Conservation (phyloP, 768 basidiomycete genomes). For the Leccinum sublutescens region DNA sequence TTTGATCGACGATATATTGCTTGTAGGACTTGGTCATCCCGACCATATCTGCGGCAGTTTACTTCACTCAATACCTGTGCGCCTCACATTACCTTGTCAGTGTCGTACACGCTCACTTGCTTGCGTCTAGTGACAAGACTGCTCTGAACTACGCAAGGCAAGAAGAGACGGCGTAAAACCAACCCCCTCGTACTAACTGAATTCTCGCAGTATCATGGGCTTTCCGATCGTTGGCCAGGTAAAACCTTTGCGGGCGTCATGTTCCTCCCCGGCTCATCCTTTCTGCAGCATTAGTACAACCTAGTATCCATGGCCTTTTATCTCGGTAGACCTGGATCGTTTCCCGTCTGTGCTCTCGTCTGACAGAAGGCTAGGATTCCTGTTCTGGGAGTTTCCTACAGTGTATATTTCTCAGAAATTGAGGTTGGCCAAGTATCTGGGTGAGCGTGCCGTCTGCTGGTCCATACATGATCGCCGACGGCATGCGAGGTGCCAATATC, state of each 20-base stretch:
- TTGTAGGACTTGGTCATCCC: constrained; percentile 52
- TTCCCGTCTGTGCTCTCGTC: not conserved
- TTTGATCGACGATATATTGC: not conserved
- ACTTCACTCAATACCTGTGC: constrained; percentile 66
- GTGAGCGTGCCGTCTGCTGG: constrained; percentile 28
- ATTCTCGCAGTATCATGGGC: constrained; percentile 52
- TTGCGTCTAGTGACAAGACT: constrained; percentile 56
- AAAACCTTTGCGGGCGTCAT: constrained; percentile 1
- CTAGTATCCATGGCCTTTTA: constrained; percentile 65
- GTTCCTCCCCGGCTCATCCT: constrained; percentile 1
- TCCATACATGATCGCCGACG: not conserved
- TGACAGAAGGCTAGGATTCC: constrained; percentile 40
- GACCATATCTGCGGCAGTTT: constrained; percentile 59
- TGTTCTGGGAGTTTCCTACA: constrained; percentile 65
- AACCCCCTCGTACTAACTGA: constrained; percentile 2
- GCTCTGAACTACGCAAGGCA: constrained; percentile 70
- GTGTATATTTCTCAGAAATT: constrained; percentile 64
- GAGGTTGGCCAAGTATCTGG: constrained; percentile 60
- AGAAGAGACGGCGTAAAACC: not conserved
- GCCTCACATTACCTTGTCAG: constrained; percentile 13
- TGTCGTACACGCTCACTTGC: constrained; percentile 35
- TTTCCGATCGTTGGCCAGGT: constrained; percentile 64
- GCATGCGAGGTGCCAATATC: constrained; percentile 48
- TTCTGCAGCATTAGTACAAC: constrained; percentile 57
- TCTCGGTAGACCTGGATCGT: constrained; percentile 39